Conservation (phyloP, 2,329 filamentous ascomycete species). For the Xylariaceae sp. region DNA sequence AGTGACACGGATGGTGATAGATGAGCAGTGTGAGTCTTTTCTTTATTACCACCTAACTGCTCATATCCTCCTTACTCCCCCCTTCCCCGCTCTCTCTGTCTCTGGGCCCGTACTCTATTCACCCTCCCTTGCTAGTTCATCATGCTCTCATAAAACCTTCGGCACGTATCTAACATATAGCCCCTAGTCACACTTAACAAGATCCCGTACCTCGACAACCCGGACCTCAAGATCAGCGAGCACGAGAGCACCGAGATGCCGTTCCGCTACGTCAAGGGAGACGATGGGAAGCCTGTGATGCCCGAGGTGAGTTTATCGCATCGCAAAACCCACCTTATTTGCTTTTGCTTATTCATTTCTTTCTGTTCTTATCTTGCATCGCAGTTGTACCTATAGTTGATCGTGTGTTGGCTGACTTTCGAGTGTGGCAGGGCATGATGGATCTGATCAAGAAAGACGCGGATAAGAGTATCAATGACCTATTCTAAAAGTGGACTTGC, state of each 20-base stretch:
- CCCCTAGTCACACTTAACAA: constrained; percentile 65
- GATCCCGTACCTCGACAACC: constrained; percentile 84
- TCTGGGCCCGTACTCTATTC: too few species aligned
- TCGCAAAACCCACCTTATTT: not conserved
- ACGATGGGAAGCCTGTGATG: constrained; percentile 84
- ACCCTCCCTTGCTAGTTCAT: too few species aligned
- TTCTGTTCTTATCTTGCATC: too few species aligned
- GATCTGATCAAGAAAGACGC: constrained; percentile 93
- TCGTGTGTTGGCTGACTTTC: constrained; percentile 1
- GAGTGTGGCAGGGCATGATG: constrained; percentile 80
- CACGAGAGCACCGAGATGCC: constrained; percentile 98
- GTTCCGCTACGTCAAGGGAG: constrained; percentile 87
- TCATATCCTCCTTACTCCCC: not conserved
- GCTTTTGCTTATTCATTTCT: not conserved
- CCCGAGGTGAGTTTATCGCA: constrained; percentile 69
- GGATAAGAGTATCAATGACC: constrained; percentile 87
- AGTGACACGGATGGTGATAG: constrained; percentile 87
- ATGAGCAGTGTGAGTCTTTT: constrained; percentile 72
- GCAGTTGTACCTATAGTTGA: too few species aligned
- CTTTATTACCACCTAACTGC: not conserved
- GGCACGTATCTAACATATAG: too few species aligned
- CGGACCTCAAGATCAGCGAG: constrained; percentile 87
- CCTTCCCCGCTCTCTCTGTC: not conserved
- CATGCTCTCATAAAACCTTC: too few species aligned
- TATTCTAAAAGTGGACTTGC: constrained; percentile 62